These are phyloP conservation scores for Linaria vulgaris DNA, from an alignment of 257 asterid species.

Conservation along the genomic window DNA sequence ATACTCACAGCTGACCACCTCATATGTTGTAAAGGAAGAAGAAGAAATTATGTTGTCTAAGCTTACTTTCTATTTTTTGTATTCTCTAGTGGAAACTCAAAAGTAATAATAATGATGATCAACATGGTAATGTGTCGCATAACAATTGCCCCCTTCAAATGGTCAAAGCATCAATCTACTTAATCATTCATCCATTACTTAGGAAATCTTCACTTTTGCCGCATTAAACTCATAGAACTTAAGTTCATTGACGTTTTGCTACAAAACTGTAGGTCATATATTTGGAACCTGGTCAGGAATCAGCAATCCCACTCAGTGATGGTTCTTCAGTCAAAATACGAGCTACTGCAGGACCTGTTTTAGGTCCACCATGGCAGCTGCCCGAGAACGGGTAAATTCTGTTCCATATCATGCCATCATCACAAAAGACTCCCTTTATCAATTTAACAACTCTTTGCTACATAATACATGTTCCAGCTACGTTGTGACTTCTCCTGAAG, in stretches of 20 bases:
- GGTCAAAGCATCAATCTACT: no score
- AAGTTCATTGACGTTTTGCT: background rate
- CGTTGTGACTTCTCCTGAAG: slow-evolving; percentile 64
- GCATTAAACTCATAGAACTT: no score
- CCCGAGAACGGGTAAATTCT: slow-evolving; percentile 83
- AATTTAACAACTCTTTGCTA: background rate
- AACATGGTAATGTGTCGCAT: no score
- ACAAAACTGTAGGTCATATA: slow-evolving; percentile 57
- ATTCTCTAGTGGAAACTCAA: no score
- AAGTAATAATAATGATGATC: no score
- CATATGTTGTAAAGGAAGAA: no score
- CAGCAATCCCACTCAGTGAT: slow-evolving; percentile 43
- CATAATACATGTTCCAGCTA: slow-evolving; percentile 47
- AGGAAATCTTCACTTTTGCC: no score
- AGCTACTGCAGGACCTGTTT: slow-evolving; percentile 91
- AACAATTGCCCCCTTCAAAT: no score
- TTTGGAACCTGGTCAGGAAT: slow-evolving; percentile 74
- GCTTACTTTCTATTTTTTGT: no score
- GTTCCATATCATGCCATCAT: background rate
- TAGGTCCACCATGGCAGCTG: slow-evolving; percentile 98
- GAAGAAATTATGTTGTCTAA: no score
- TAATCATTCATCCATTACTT: no score
- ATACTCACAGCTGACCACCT: no score
- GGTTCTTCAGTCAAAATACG: slow-evolving; percentile 53
- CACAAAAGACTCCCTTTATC: background rate